These are phyloP conservation scores for Inga leiocalycina DNA, from an alignment of 306 rosid genomes.

Conservation along the genomic window DNA sequence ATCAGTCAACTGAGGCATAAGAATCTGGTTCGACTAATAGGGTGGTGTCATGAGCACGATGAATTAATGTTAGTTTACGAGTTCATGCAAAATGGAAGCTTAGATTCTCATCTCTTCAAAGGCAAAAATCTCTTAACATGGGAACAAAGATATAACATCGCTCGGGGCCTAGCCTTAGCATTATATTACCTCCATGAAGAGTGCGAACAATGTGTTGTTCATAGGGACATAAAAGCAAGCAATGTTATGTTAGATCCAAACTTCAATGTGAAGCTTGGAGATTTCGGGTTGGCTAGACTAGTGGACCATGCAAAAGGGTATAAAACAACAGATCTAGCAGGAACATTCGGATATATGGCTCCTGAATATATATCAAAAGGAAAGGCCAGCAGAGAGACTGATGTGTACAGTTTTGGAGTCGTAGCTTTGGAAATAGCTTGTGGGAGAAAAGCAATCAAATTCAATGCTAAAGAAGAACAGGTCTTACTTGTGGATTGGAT, in stretches of 20 bases:
- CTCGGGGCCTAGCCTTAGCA: slow-evolving; percentile 44
- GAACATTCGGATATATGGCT: slow-evolving; percentile 47
- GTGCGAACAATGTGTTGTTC: not conserved
- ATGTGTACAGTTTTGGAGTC: not conserved
- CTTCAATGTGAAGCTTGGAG: slow-evolving; percentile 46
- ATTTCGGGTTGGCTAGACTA: slow-evolving; percentile 48
- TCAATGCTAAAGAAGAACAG: not conserved
- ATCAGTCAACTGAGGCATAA: slow-evolving; percentile 25
- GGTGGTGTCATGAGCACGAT: slow-evolving; percentile 47
- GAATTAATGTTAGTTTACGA: slow-evolving; percentile 42
- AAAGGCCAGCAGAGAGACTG: not conserved
- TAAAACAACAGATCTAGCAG: slow-evolving; percentile 43
- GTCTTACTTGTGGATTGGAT: slow-evolving; percentile 42
- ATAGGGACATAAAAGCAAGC: slow-evolving; percentile 30
- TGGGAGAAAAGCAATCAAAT: slow-evolving; percentile 44
- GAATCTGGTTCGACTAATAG: slow-evolving; percentile 42
- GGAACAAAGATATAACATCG: slow-evolving; percentile 40
- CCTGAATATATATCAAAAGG: slow-evolving; percentile 38
- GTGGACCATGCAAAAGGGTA: slow-evolving; percentile 31
- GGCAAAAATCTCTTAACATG: slow-evolving; percentile 34
- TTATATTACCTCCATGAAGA: slow-evolving; percentile 47
- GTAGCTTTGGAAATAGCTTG: slow-evolving; percentile 43
- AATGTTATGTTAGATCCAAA: slow-evolving; percentile 41
- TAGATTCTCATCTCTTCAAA: slow-evolving; percentile 41
- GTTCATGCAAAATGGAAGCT: slow-evolving; percentile 48